These are phyloP conservation scores for Salix caprea DNA, from an alignment of 345 rosid species.

Conservation along the genomic window DNA sequence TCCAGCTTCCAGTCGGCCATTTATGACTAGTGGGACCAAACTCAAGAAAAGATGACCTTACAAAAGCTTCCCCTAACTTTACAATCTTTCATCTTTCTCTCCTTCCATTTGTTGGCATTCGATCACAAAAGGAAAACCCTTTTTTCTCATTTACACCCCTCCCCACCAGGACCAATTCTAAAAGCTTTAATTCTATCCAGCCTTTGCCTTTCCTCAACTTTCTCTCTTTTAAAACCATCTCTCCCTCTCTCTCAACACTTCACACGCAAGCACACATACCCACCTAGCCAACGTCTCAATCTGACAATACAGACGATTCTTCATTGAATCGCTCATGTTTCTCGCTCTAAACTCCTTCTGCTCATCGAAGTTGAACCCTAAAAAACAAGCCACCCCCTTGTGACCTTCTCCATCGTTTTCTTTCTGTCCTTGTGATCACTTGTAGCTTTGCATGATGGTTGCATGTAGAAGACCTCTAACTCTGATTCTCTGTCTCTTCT, in stretches of 20 bases:
- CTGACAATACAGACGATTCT: constrained; percentile 7
- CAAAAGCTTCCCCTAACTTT: background rate
- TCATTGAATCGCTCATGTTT: constrained; percentile 17
- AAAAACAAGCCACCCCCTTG: background rate
- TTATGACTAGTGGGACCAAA: constrained; percentile 33
- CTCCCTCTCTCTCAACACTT: constrained; percentile 7
- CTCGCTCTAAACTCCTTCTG: constrained; percentile 29
- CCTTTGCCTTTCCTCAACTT: constrained; percentile 16
- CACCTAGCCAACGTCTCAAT: constrained; percentile 7
- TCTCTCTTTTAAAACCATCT: constrained; percentile 19
- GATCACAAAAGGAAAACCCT: background rate
- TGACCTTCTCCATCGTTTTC: background rate
- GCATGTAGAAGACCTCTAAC: constrained; percentile 29
- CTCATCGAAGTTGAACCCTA: constrained; percentile 3
- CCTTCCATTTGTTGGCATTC: constrained; percentile 4
- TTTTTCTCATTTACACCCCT: background rate
- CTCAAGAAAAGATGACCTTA: constrained; percentile 8
- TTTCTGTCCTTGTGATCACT: background rate
- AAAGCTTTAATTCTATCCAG: background rate
- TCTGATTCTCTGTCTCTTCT: constrained; percentile 12
- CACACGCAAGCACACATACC: background rate
- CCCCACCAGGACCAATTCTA: constrained; percentile 3
- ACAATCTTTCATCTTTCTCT: background rate
- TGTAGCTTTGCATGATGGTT: constrained; percentile 33
- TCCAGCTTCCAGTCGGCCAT: constrained; percentile 27